Evolutionary conservation across 768 basidiomycete species (phyloP), one percentile per base, ranked within the genome.

Genomic region (Cystobasidium ongulense): DNA sequence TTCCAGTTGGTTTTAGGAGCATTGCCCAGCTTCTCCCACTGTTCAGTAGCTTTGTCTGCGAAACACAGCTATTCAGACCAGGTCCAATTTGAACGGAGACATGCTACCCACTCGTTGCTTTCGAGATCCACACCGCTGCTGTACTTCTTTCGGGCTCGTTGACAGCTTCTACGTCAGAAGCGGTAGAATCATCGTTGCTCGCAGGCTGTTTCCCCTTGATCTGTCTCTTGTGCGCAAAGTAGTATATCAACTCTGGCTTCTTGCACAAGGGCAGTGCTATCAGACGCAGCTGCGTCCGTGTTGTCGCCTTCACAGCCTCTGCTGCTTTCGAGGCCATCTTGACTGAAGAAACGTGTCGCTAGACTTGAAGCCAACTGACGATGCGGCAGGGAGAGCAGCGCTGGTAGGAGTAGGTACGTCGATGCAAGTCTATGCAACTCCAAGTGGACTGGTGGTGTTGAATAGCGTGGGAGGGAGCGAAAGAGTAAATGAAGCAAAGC

Each of bases 1-100:
- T 61, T 54, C 68, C 68, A 71, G 31, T 71, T 71, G 29, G 35
- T 53, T 43, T 29, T 36, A 13, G 29, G 7, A 33, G 68, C 68
- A n/a, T 71, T 71, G 2, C 68, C 68, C 21, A 71, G 54, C 68
- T 71, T 36, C 27, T 71, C 68, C 68, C 68, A 71, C 54, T 71
- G 33, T 43, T 71, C 68, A 10, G 68, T 46, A 4, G 68, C 68
- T 17, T 71, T 39, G 39, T 71, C 68, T 71, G 68, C 21, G 17
- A 38, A 54, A 4, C 15, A 38, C 3, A 31, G 23, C n/a, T 54
- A 7, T 8, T 29, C 18, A 63, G 18, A 5, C 8, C 10, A 8
- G 10, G 62, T 21, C 8, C 11, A 63, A 5, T 11, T 27, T n/a
- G 29, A 63, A 23, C 4, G 41, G 10, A 17, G 38, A 15, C 13